Conservation (phyloP, 225 moss, liverwort and hornwort genomes). For the Lunularia cruciata region DNA sequence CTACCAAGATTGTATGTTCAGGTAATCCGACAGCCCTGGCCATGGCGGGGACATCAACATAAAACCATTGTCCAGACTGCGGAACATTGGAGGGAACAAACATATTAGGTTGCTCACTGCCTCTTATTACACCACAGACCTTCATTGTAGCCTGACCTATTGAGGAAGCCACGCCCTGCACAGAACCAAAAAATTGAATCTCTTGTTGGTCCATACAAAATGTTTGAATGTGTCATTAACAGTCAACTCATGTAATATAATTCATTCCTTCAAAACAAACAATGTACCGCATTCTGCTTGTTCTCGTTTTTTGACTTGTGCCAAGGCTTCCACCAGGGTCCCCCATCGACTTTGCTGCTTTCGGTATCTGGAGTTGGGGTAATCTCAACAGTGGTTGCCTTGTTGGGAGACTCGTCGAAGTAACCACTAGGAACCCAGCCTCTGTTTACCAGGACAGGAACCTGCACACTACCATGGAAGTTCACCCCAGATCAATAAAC, state of each 20-base stretch:
- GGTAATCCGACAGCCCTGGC: slow-evolving; percentile 64
- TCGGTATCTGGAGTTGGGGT: background rate
- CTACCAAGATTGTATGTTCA: slow-evolving; percentile 63
- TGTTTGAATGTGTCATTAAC: too few species aligned
- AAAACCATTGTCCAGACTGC: slow-evolving; percentile 89
- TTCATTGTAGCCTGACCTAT: slow-evolving; percentile 30
- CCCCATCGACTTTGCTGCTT: slow-evolving; percentile 15
- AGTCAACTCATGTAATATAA: too few species aligned
- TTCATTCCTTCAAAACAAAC: slow-evolving; percentile 8
- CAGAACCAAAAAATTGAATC: background rate
- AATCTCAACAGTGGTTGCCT: background rate
- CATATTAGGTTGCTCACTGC: slow-evolving; percentile 92
- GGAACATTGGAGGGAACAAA: slow-evolving; percentile 90
- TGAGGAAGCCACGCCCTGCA: slow-evolving; percentile 29
- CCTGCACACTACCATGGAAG: slow-evolving; percentile 86
- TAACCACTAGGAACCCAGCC: slow-evolving; percentile 92
- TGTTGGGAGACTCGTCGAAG: slow-evolving; percentile 42
- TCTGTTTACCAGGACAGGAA: slow-evolving; percentile 91
- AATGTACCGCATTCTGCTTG: slow-evolving; percentile 54
- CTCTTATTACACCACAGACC: slow-evolving; percentile 77
- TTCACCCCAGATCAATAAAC: slow-evolving; percentile 53
- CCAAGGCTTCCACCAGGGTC: slow-evolving; percentile 47
- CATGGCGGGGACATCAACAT: slow-evolving; percentile 84
- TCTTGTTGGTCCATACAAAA: background rate
- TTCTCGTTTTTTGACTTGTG: slow-evolving; percentile 39